phyloP scores from a whole-genome alignment of 257 asterid genomes.

The Capsicum rhomboideum region DNA sequence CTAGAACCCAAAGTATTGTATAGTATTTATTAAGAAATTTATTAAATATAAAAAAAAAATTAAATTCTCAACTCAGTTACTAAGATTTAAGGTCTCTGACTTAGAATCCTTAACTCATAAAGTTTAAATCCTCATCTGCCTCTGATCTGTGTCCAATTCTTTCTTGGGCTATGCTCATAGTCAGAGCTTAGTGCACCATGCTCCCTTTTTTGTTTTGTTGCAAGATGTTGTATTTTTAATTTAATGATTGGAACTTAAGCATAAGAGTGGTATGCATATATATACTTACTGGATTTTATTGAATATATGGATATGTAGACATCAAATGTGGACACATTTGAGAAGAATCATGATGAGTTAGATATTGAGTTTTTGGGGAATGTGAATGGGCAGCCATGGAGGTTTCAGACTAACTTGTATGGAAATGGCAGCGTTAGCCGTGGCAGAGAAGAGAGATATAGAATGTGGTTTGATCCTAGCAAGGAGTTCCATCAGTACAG shows the following conservation, averaged over 20 bases:
- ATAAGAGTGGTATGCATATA: no score
- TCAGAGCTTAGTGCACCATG: neutral
- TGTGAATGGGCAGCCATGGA: conserved; percentile 69
- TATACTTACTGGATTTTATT: neutral
- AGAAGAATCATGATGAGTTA: conserved; percentile 85
- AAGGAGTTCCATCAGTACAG: conserved; percentile 67
- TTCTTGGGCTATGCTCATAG: neutral
- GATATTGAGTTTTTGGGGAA: conserved; percentile 90
- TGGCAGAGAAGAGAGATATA: conserved; percentile 89
- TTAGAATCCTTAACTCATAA: no score
- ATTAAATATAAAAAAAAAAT: no score
- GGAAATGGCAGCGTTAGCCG: conserved; percentile 84
- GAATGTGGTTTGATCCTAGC: conserved; percentile 87
- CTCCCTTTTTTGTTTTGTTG: neutral
- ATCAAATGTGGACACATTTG: conserved; percentile 83
- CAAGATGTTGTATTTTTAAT: neutral
- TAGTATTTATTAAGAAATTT: no score
- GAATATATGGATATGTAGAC: conserved; percentile 26
- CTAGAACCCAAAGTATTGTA: no score
- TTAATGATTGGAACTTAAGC: neutral
- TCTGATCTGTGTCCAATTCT: no score
- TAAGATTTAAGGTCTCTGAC: no score
- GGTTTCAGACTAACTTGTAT: conserved; percentile 83
- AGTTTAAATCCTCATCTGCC: no score
- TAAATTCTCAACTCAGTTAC: no score